Percentiles rank a stretch among this genome's conserved stretches.
Conservation (phyloP, 257 asterid genomes). For the Solanum pinnatisectum region DNA sequence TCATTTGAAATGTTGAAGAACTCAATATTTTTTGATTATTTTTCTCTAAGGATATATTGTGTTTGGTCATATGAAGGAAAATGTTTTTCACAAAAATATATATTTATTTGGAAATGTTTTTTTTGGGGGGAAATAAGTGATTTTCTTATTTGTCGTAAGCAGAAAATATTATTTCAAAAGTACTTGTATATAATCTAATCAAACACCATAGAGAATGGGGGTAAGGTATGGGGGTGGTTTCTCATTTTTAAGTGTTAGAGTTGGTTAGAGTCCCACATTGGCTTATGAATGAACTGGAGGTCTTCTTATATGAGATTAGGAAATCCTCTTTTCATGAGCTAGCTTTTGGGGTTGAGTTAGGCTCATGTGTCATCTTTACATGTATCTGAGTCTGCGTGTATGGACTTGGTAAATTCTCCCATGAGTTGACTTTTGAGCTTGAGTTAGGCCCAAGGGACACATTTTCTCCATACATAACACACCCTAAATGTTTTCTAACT, state of each 20-base stretch:
- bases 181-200: not conserved
- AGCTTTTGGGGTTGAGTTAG: too few relatives aligned
- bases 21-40: not conserved
- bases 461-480: too few relatives aligned
- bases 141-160: too few relatives aligned
- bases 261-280: too few relatives aligned
- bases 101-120: not conserved
- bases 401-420: too few relatives aligned
- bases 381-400: not conserved
- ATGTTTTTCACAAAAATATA: not conserved
- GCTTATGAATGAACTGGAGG: not conserved
- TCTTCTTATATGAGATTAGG: not conserved
- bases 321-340: not conserved
- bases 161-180: not conserved
- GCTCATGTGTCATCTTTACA: not conserved
- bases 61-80: not conserved
- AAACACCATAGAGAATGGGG: not conserved
- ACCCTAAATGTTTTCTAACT: too few relatives aligned
- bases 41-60: not conserved
- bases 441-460: too few relatives aligned
- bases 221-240: not conserved
- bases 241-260: not conserved
- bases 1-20: not conserved
- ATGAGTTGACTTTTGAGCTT: too few relatives aligned
- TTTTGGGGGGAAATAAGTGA: not conserved